These are phyloP conservation scores for Kitagawia praeruptora DNA, from an alignment of 129 eudicot genomes.

Conservation along the genomic window DNA sequence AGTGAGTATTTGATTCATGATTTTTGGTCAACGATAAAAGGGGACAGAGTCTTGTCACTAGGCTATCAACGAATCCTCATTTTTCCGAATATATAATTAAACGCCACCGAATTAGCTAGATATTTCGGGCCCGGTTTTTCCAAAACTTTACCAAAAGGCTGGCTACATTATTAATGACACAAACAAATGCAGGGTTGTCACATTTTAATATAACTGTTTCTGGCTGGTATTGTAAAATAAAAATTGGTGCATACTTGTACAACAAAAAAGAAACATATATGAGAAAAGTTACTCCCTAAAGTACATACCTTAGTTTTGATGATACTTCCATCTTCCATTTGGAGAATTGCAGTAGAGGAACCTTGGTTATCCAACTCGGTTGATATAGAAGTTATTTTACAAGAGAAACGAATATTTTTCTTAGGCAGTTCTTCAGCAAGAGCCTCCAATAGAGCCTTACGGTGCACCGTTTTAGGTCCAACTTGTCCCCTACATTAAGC, in stretches of 20 bases:
- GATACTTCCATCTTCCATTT: constrained; percentile 5
- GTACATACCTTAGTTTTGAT: constrained; percentile 14
- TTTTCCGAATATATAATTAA: background rate
- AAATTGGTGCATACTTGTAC: background rate
- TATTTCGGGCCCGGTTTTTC: background rate
- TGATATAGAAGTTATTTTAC: constrained; percentile 10
- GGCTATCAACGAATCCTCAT: background rate
- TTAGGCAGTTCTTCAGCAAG: constrained; percentile 12
- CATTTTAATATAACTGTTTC: background rate
- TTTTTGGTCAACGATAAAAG: background rate
- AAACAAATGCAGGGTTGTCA: background rate
- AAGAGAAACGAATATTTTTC: constrained; percentile 6
- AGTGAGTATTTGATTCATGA: background rate
- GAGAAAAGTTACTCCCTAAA: background rate
- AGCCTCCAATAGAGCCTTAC: constrained; percentile 13
- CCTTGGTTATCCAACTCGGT: background rate
- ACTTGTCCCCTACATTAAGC: background rate
- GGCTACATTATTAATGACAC: too few relatives aligned
- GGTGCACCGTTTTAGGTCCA: constrained; percentile 17
- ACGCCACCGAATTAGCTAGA: background rate
- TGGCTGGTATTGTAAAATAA: background rate
- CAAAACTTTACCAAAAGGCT: background rate
- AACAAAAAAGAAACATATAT: background rate
- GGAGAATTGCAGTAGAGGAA: constrained; percentile 1
- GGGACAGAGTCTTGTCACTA: background rate